Conservation (phyloP, 1,139 yeast genomes). For the Kodamaea ohmeri region DNA sequence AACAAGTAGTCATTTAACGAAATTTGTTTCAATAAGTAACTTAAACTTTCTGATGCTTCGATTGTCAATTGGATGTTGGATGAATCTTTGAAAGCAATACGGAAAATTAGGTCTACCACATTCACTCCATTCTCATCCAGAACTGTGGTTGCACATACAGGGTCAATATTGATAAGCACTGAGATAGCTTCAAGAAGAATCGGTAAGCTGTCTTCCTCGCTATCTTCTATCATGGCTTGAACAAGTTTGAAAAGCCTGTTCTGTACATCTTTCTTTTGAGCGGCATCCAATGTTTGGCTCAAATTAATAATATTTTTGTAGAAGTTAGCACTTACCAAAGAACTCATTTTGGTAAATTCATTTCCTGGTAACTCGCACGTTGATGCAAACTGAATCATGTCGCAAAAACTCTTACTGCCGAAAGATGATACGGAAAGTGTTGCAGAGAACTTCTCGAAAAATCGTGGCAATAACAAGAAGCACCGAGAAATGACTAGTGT, state of each 20-base stretch:
- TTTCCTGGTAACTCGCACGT: slow-evolving; percentile 18
- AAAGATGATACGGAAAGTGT: slow-evolving; percentile 31
- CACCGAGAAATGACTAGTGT: slow-evolving; percentile 44
- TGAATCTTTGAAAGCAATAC: slow-evolving; percentile 70
- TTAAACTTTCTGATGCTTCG: slow-evolving; percentile 61
- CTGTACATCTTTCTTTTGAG: slow-evolving; percentile 23
- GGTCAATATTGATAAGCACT: slow-evolving; percentile 48
- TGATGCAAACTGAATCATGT: slow-evolving; percentile 31
- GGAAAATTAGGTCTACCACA: slow-evolving; percentile 55
- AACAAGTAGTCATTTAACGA: slow-evolving; percentile 42
- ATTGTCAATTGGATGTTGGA: slow-evolving; percentile 68
- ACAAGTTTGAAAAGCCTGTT: slow-evolving; percentile 28
- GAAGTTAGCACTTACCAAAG: slow-evolving; percentile 53
- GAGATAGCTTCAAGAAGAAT: slow-evolving; percentile 70
- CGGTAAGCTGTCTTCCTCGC: slow-evolving; percentile 81
- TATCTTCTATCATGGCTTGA: slow-evolving; percentile 50
- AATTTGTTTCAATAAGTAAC: slow-evolving; percentile 51
- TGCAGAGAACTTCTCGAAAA: slow-evolving; percentile 50
- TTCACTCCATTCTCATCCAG: slow-evolving; percentile 18
- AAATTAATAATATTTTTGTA: slow-evolving; percentile 50
- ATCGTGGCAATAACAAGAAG: slow-evolving; percentile 52
- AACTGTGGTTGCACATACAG: slow-evolving; percentile 33
- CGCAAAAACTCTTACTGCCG: slow-evolving; percentile 38
- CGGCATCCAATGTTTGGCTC: slow-evolving; percentile 15
- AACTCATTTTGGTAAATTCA: slow-evolving; percentile 40